phyloP scores from a whole-genome alignment of 768 basidiomycete genomes.

The Tricholoma furcatifolium region DNA sequence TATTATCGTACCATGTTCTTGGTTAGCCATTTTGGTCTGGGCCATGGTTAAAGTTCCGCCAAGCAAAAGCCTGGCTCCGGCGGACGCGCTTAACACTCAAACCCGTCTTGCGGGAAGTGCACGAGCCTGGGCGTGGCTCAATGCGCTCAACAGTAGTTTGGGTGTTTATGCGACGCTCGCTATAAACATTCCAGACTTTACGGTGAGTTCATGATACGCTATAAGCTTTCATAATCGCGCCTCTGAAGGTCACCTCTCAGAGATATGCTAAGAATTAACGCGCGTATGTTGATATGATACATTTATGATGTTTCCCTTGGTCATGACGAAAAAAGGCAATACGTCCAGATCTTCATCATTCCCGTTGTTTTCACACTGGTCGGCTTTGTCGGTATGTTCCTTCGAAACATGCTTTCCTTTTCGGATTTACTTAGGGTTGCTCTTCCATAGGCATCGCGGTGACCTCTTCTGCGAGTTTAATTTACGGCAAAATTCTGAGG shows the following conservation, averaged over 20 bases:
- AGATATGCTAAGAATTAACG: constrained; percentile 72
- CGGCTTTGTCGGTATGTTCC: constrained; percentile 56
- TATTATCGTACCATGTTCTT: constrained; percentile 61
- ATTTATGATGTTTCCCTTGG: not conserved
- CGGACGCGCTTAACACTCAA: constrained; percentile 32
- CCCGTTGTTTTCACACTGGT: constrained; percentile 74
- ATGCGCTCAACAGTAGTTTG: constrained; percentile 72
- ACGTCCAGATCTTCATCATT: constrained; percentile 72
- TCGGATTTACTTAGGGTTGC: not conserved
- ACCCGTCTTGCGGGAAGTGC: constrained; percentile 45
- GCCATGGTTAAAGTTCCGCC: constrained; percentile 68
- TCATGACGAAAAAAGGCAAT: constrained; percentile 47
- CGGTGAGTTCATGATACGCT: constrained; percentile 27
- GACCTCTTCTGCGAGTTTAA: constrained; percentile 68
- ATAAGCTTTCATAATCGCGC: too few relatives aligned
- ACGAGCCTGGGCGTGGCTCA: constrained; percentile 78
- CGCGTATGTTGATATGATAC: constrained; percentile 41
- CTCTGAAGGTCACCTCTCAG: constrained; percentile 22
- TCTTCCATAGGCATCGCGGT: constrained; percentile 60
- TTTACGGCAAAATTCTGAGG: constrained; percentile 70
- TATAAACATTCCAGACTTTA: constrained; percentile 87
- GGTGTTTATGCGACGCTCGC: constrained; percentile 72
- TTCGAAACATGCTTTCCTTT: not conserved
- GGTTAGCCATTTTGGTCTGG: constrained; percentile 78
- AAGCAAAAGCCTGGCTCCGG: constrained; percentile 53